A percentile compares a stretch with the other conserved stretches of the same genome.
Conservation (phyloP, 306 rosid species). For the Senna tora region DNA sequence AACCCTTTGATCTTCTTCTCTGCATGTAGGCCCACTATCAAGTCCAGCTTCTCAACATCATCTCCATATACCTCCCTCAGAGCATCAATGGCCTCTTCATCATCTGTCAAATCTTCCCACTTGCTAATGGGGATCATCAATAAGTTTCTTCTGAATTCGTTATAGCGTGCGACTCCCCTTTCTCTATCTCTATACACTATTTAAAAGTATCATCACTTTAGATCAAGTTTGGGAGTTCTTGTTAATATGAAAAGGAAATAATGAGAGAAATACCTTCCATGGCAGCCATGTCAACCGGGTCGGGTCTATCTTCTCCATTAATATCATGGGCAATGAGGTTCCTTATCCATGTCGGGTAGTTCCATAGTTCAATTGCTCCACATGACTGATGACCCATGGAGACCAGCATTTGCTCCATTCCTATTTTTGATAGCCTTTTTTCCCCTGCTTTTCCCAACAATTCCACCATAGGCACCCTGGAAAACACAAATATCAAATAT, state of each 20-base stretch:
- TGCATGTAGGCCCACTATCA: slow-evolving; percentile 68
- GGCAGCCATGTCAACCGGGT: slow-evolving; percentile 72
- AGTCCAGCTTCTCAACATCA: slow-evolving; percentile 75
- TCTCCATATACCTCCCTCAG: slow-evolving; percentile 68
- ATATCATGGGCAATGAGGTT: slow-evolving; percentile 66
- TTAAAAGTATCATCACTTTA: slow-evolving; percentile 14
- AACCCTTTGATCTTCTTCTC: slow-evolving; percentile 81
- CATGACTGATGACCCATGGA: slow-evolving; percentile 79
- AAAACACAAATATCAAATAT: slow-evolving; percentile 10
- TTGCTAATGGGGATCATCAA: slow-evolving; percentile 68
- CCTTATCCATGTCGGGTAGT: slow-evolving; percentile 77
- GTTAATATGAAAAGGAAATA: neutral
- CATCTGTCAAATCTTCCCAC: slow-evolving; percentile 77
- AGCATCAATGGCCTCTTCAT: slow-evolving; percentile 52
- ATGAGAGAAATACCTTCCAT: slow-evolving; percentile 56
- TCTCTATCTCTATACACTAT: slow-evolving; percentile 80
- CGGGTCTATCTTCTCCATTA: slow-evolving; percentile 73
- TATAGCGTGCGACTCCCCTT: slow-evolving; percentile 72
- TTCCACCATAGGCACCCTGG: slow-evolving; percentile 68
- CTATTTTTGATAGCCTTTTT: slow-evolving; percentile 55
- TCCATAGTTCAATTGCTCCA: slow-evolving; percentile 69
- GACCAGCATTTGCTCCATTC: slow-evolving; percentile 63
- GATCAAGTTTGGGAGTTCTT: neutral
- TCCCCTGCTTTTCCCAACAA: slow-evolving; percentile 71
- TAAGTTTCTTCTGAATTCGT: slow-evolving; percentile 68